These are phyloP conservation scores for Fusarium floridanum DNA, from an alignment of 2,329 filamentous ascomycete species.

Conservation along the genomic window DNA sequence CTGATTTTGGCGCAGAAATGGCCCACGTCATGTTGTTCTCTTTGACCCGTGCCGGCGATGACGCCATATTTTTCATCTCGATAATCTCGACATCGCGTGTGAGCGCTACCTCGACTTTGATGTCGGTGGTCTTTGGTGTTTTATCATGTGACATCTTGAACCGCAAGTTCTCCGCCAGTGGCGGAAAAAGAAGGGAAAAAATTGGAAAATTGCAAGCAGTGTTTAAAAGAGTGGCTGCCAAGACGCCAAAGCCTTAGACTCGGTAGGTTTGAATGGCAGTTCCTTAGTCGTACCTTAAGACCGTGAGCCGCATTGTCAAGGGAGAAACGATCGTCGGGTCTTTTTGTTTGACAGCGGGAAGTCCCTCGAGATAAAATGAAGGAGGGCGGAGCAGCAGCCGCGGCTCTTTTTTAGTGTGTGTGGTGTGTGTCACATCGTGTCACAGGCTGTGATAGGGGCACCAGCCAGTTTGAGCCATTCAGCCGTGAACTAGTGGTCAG, in stretches of 20 bases:
- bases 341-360: conserved; percentile 6
- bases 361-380: conserved; percentile 1
- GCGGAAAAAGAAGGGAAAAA: neutral
- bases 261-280: neutral
- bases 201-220: neutral
- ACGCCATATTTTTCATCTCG: conserved; percentile 30
- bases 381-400: neutral
- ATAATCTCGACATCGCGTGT: conserved; percentile 35
- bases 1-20: conserved; percentile 21
- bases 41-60: conserved; percentile 3
- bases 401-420: neutral
- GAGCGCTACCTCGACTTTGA: conserved; percentile 36
- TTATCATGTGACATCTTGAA: conserved; percentile 30
- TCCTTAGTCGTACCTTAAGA: neutral
- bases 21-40: conserved; percentile 28
- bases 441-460: neutral
- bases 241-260: neutral
- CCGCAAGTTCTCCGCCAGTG: neutral
- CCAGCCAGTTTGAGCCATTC: neutral
- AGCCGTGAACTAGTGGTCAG: conserved; percentile 5
- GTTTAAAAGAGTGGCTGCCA: neutral
- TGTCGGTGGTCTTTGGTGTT: conserved; percentile 33
- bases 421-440: neutral
- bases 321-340: conserved; percentile 1
- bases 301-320: neutral